phyloP scores from a whole-genome alignment of 345 rosid genomes.

The Trapa bicornis region DNA sequence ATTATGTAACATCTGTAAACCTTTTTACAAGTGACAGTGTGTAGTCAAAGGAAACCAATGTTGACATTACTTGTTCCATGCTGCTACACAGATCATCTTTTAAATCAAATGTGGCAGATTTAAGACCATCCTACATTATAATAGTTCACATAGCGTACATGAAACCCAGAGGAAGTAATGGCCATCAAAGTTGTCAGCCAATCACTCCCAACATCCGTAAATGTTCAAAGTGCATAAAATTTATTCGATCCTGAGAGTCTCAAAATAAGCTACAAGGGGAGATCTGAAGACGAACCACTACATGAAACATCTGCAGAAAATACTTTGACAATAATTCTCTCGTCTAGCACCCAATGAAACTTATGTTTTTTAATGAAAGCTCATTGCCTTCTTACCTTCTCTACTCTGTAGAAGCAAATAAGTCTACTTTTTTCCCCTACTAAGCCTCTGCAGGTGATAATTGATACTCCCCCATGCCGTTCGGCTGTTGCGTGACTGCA shows the following conservation, averaged over 20 bases:
- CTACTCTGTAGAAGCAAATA: neutral
- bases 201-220: no score
- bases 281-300: no score
- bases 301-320: no score
- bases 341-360: no score
- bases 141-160: no score
- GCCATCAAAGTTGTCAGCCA: no score
- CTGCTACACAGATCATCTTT: neutral
- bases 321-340: no score
- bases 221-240: no score
- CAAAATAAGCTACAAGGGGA: no score
- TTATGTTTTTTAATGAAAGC: neutral
- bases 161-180: no score
- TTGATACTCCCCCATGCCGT: constrained; percentile 69
- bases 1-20: constrained; percentile 2
- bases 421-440: constrained; percentile 46
- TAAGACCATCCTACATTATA: neutral
- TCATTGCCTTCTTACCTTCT: neutral
- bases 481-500: constrained; percentile 43
- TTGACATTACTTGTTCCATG: neutral
- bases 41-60: neutral
- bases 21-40: neutral
- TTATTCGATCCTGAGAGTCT: no score
- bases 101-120: neutral
- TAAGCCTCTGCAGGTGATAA: constrained; percentile 83